Evolutionary conservation across 1,284 basidiomycete genomes (phyloP).

Genomic region (Puccinia brachypodii): DNA sequence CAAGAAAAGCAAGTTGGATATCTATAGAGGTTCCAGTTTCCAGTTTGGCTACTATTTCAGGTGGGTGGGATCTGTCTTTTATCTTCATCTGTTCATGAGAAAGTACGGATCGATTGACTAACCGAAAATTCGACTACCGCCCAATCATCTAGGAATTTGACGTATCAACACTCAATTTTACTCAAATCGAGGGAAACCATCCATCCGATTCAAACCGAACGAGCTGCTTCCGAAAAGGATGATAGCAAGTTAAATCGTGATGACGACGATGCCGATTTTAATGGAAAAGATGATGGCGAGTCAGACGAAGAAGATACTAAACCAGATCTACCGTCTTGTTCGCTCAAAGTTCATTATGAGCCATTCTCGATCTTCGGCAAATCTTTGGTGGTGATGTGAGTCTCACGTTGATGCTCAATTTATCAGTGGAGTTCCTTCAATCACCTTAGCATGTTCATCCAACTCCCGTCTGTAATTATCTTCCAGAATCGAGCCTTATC

Average conservation of each 20-base stretch:
- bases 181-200: slow-evolving; percentile 36
- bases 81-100: background rate
- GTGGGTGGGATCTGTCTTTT: background rate
- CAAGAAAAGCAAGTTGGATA: slow-evolving; percentile 38
- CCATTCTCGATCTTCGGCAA: slow-evolving; percentile 39
- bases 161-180: slow-evolving; percentile 25
- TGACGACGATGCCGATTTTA: no score
- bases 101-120: background rate
- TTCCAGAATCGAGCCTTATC: slow-evolving; percentile 32
- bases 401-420: background rate
- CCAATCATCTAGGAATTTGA: background rate
- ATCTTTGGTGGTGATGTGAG: slow-evolving; percentile 26
- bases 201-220: slow-evolving; percentile 15
- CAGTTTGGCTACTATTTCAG: slow-evolving; percentile 39
- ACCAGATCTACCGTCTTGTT: slow-evolving; percentile 2
- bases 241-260: background rate
- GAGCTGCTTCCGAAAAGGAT: background rate
- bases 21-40: slow-evolving; percentile 28
- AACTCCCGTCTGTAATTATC: background rate
- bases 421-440: background rate
- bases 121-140: background rate
- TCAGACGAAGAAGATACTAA: slow-evolving; percentile 15
- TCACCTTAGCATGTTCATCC: background rate
- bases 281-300: background rate
- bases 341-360: slow-evolving; percentile 35